phyloP scores from a whole-genome alignment of 2,329 filamentous ascomycete genomes.

The Pyrenochaeta sp. region DNA sequence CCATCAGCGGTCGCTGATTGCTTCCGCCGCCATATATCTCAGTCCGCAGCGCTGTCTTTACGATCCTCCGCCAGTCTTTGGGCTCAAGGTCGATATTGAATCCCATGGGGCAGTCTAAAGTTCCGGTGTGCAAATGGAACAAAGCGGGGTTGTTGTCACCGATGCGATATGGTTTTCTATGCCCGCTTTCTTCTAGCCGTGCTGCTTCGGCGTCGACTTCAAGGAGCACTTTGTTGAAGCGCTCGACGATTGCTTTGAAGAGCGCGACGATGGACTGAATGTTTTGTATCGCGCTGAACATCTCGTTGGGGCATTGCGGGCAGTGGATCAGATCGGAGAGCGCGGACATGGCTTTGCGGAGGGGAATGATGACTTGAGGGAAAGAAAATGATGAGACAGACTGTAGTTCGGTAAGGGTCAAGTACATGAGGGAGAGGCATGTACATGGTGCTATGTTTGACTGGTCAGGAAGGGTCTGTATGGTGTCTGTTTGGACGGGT shows the following conservation, averaged over 20 bases:
- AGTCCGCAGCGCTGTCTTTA: slow-evolving; percentile 54
- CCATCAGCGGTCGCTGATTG: slow-evolving; percentile 39
- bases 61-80: slow-evolving; percentile 53
- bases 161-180: slow-evolving; percentile 53
- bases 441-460: slow-evolving; percentile 42
- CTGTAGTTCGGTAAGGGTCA: slow-evolving; percentile 53
- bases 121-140: slow-evolving; percentile 53
- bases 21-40: slow-evolving; percentile 51
- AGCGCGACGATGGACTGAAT: slow-evolving; percentile 52
- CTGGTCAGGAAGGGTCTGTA: slow-evolving; percentile 4
- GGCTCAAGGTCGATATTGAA: slow-evolving; percentile 55
- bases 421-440: slow-evolving; percentile 57
- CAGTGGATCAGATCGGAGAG: slow-evolving; percentile 52
- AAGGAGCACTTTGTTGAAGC: slow-evolving; percentile 51
- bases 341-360: slow-evolving; percentile 53
- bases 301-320: slow-evolving; percentile 50
- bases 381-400: slow-evolving; percentile 50
- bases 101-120: slow-evolving; percentile 51
- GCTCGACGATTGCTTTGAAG: slow-evolving; percentile 51
- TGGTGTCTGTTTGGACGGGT: not conserved
- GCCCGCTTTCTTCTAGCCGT: slow-evolving; percentile 35
- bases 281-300: slow-evolving; percentile 56
- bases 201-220: slow-evolving; percentile 51
- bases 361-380: slow-evolving; percentile 50
- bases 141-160: slow-evolving; percentile 51